phyloP scores from a whole-genome alignment of 1,284 basidiomycete genomes.

The Uromyces viciae-fabae region DNA sequence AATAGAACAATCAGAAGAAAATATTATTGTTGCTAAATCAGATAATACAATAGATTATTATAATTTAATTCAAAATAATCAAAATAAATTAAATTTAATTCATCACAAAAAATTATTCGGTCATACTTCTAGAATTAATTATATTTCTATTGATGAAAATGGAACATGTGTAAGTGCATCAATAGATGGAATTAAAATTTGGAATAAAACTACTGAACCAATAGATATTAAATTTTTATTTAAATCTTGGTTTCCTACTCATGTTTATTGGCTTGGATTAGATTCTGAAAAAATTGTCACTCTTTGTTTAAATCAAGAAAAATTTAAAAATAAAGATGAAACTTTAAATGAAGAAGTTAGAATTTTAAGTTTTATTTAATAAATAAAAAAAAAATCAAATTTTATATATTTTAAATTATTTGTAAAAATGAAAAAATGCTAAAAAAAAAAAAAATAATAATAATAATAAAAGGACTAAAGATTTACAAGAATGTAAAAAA shows the following conservation, averaged over 20 bases:
- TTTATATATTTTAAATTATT: no score
- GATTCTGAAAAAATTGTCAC: slow-evolving; percentile 41
- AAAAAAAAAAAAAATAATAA: no score
- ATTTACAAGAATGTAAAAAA: neutral
- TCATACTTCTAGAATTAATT: slow-evolving; percentile 17
- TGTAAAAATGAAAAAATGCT: no score
- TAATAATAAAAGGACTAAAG: no score
- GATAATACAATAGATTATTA: slow-evolving; percentile 37
- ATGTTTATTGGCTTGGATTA: slow-evolving; percentile 26
- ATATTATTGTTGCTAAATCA: slow-evolving; percentile 24
- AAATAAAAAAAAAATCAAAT: no score
- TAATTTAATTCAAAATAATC: neutral
- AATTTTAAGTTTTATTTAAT: slow-evolving; percentile 28
- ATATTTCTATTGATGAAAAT: slow-evolving; percentile 3
- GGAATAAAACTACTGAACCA: slow-evolving; percentile 13
- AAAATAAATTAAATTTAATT: neutral
- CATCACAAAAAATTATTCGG: slow-evolving; percentile 28
- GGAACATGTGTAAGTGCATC: slow-evolving; percentile 35
- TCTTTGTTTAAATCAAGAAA: slow-evolving; percentile 16
- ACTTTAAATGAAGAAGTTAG: slow-evolving; percentile 24
- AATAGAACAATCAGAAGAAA: slow-evolving; percentile 28
- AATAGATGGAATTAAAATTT: slow-evolving; percentile 30
- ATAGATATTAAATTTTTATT: neutral
- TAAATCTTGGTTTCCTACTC: neutral
- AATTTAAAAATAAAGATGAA: neutral